These are phyloP conservation scores for Cryptococcus floricola DNA, from an alignment of 1,284 basidiomycete species.

Conservation along the genomic window DNA sequence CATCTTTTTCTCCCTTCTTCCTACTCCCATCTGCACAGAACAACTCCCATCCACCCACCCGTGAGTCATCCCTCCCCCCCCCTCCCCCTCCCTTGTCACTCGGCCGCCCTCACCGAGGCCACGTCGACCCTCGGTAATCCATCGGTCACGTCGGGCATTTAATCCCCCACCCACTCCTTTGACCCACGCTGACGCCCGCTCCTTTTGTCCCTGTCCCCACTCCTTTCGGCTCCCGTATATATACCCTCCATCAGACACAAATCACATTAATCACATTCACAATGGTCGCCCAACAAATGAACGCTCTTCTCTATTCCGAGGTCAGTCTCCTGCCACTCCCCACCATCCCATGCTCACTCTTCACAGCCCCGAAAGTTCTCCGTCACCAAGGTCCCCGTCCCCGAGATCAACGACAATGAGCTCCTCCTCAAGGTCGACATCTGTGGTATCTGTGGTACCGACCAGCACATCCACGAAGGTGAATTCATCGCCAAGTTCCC, in stretches of 20 bases:
- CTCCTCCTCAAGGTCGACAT: conserved; percentile 61
- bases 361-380: conserved; percentile 61
- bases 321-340: conserved; percentile 15
- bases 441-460: conserved; percentile 68
- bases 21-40: no score
- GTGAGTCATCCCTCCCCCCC: no score
- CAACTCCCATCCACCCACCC: no score
- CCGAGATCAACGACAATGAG: conserved; percentile 61
- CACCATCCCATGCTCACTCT: neutral
- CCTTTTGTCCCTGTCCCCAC: neutral
- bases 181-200: neutral
- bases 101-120: no score
- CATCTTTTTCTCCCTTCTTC: no score
- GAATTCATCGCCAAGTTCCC: conserved; percentile 75
- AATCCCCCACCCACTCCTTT: no score
- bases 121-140: no score
- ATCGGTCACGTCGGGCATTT: no score
- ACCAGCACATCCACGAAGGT: conserved; percentile 67
- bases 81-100: no score
- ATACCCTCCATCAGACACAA: neutral
- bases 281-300: conserved; percentile 36
- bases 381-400: conserved; percentile 61
- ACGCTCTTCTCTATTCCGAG: conserved; percentile 41
- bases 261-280: conserved; percentile 3
- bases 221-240: neutral